Base-by-base conservation (phyloP, 148 eudicot genomes). In the Amaranthus palmeri region DNA sequence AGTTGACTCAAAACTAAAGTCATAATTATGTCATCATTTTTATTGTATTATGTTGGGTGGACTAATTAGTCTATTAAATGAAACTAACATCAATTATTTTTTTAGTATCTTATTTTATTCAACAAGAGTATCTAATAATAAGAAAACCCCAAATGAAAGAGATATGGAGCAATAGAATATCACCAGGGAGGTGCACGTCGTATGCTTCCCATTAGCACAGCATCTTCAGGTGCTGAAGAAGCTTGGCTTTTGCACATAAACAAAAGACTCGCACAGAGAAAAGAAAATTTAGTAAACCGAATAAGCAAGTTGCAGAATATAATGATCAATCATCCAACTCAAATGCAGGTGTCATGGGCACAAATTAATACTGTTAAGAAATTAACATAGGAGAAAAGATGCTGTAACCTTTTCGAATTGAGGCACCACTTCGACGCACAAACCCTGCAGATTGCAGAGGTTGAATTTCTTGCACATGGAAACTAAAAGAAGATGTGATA, bases 101-200 rank as follows among this genome's bases (percentile, higher is more conserved):
- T 25, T 44, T n/a, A 46, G 15, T 46, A 47, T 7, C 5, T 57
- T 18, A 57, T 18, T 57, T 57, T 57, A 18, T 12, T 57, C 3
- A n/a, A 56, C 14, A 54, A 13, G 15, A 3, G 2, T 56, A 56
- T 56, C 3, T 0, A 5, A 17, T 15, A 56, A 17, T 14, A 10
- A 74, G 56, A 51, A 15, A 47, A 57, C 59, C 72, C 51, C 50
- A 17, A 47, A 3, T 41, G 60, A 25, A 25, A 15, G 52, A 18
- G 68, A 4, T 40, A 67, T 40, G 65, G 77, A 56, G 52, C 62
- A 14, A 54, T 52, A 50, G 51, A 64, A 44, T 42, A 58, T 14
- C 50, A 53, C 57, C 77, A 74, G 66, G 71, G 71, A 25, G 65
- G n/a, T 11, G 71, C 77, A 74, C 77, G 77, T 54, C 52, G 50